Base-by-base conservation (phyloP, 129 eudicot genomes). In the Heracleum sosnowskyi region DNA sequence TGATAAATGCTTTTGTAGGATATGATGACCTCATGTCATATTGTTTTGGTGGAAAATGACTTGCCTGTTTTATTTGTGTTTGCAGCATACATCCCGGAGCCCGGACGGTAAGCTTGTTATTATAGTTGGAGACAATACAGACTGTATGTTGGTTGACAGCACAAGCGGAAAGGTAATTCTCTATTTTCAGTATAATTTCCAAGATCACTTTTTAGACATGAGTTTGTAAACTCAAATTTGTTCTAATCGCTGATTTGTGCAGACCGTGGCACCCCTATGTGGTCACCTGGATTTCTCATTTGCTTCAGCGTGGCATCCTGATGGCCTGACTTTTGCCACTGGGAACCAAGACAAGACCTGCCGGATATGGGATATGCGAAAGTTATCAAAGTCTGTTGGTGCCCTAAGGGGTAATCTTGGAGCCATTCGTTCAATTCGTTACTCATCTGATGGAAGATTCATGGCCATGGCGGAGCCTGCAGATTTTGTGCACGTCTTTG, bases 381-480 rank as follows among this genome's bases (percentile, higher is more conserved):
- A 93, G 75, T 79, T 87, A 35, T 87, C 98, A 16, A 77, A 82
- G 74, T 93, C 98, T 0, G 82, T 87, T 16, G 42, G 85, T 12
- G 85, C 86, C 62, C 22, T 93, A 47, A 87, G 87, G 85, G 96
- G 93, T 9, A 88, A 93, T 62, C 84, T 93, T 34, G 98, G 98
- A 79, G 90, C 96, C 76, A 84, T 93, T 75, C 87, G 98, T 44
- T 93, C 98, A 1, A 90, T 93, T 74, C 93, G 96, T 69, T 93
- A 90, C 83, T 81, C 98, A 24, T 88, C 98, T 18, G 96, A 93
- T 37, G 98, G 98, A 5, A 85, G 85, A 51, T 88, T 88, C 81
- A 87, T 93, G 96, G 93, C 96, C 10, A 93, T 87, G 92, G 96
- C 98, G 2, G 98, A 93, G 78, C 93, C 98, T 17, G 98, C 98